Evolutionary conservation across 768 basidiomycete species (phyloP), one percentile per base, ranked within the genome.

Genomic region (Rhodocollybia butyracea): DNA sequence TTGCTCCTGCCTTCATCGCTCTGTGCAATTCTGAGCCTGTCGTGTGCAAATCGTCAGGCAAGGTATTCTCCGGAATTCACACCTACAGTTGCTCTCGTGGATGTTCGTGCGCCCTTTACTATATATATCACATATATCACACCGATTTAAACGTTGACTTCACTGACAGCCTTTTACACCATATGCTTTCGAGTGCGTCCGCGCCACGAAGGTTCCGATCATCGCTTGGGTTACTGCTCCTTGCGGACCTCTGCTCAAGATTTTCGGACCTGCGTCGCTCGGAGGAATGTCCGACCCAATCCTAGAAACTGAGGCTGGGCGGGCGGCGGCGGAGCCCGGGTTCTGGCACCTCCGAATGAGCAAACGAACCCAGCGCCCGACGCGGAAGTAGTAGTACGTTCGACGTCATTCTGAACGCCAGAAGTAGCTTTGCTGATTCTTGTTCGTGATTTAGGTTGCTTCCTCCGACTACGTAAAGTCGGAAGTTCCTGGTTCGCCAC

Each of bases 141-240:
- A 5, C 5, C 38, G 11, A 1, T 30, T 27, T 11, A n/a, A 42
- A 32, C 12, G 3, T 34, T n/a, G 15, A 6, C 7, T 21, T 11
- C 17, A 53, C 30, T 8, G n/a, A n/a, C 12, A 53, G 38, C 53
- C 53, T 32, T 54, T 54, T 17, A 30, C 42, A 8, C 22, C 42
- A 24, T 46, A 54, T 34, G 53, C 53, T 26, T 24, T 54, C 26
- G 53, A 54, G 5, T 27, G 42, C 17, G 46, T 54, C 15, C 53
- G 38, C 13, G 29, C 24, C 3, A 26, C 42, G 4, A 32, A 22
- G 19, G 26, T 21, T 13, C 30, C 42, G 1, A 36, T 54, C n/a
- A 15, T 54, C 19, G 31, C 53, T 5, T 54, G 53, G 53, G 46
- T 45, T 27, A 54, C 53, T 24, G 53, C 53, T 19, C 43, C 53